Evolutionary conservation across 169 alveolate genomes (phyloP).

Genomic region (Sarcocystis neurona): DNA sequence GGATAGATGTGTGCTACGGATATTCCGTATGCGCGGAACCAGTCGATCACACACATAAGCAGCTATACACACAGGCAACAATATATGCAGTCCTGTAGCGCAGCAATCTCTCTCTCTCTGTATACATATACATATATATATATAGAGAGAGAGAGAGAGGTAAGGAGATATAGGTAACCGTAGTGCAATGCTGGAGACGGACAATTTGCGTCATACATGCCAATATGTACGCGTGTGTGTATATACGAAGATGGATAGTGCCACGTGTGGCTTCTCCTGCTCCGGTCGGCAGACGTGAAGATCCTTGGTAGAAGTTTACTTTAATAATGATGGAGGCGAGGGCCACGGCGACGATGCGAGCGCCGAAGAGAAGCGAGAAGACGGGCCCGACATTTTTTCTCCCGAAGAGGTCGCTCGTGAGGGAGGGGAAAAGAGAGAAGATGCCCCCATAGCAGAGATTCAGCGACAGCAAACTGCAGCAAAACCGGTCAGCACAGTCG

Average conservation of each 20-base stretch:
- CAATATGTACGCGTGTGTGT: neutral
- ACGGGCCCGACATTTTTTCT: conserved; percentile 71
- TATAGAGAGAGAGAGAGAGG: neutral
- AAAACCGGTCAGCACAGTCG: too few relatives aligned
- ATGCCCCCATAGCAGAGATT: conserved; percentile 60
- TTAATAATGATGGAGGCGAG: conserved; percentile 48
- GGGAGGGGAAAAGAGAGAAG: conserved; percentile 72
- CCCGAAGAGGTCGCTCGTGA: conserved; percentile 73
- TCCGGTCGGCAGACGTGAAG: neutral
- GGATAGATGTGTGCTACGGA: too few relatives aligned
- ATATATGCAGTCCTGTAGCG: neutral
- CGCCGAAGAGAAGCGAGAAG: conserved; percentile 74
- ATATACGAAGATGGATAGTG: neutral
- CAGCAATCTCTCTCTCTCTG: neutral
- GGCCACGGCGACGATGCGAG: conserved; percentile 64
- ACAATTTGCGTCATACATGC: neutral
- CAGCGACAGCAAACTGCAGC: conserved; percentile 36
- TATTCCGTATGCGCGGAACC: too few relatives aligned
- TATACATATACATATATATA: neutral
- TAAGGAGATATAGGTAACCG: neutral
- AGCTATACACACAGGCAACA: neutral
- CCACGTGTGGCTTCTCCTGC: too few relatives aligned
- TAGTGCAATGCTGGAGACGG: neutral
- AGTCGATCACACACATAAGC: too few relatives aligned
- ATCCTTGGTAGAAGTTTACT: neutral